Evolutionary conservation across 176 grass and related monocot species (phyloP).

Genomic region (Lolium perenne): DNA sequence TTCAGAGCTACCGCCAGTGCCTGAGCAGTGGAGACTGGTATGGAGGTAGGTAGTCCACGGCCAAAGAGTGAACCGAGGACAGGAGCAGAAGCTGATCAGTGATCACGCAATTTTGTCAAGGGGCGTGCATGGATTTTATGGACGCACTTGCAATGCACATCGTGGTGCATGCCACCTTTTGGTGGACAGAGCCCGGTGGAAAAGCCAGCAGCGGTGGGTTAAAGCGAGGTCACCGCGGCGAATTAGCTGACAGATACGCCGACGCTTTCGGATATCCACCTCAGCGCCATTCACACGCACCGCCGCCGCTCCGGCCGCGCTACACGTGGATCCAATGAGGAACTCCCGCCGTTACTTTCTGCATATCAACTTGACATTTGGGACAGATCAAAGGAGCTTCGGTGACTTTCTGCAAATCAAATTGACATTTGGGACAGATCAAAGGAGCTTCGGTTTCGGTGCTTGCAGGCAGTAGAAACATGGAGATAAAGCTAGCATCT

Average conservation of each 20-base stretch:
- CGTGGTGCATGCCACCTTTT: conserved; percentile 23
- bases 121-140: conserved; percentile 39
- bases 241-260: conserved; percentile 14
- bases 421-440: no score
- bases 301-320: conserved; percentile 14
- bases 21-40: no score
- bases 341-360: not conserved
- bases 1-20: no score
- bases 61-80: not conserved
- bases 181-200: conserved; percentile 13
- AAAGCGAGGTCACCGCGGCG: not conserved
- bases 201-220: not conserved
- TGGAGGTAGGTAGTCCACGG: no score
- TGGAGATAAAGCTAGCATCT: not conserved
- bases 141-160: not conserved
- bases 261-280: conserved; percentile 20
- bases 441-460: not conserved
- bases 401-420: no score
- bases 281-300: conserved; percentile 31
- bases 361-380: not conserved
- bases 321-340: conserved; percentile 15
- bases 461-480: not conserved
- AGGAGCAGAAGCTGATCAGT: not conserved
- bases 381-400: not conserved
- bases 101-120: not conserved